Conservation (phyloP, 257 asterid species). For the Cordia subcordata region DNA sequence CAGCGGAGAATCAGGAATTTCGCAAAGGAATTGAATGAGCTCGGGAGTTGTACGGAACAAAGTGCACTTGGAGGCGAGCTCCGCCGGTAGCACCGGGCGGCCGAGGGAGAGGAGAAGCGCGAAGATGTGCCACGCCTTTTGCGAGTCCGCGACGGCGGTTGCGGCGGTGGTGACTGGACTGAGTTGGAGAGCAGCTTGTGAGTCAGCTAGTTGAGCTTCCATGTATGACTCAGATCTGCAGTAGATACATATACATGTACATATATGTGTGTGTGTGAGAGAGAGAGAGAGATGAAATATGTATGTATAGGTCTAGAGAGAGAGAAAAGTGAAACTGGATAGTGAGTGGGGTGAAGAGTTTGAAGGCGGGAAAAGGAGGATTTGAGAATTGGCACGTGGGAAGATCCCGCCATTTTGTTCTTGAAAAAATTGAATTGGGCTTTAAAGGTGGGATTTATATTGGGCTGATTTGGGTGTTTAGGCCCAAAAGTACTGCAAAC, state of each 20-base stretch:
- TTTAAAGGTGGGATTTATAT: not conserved
- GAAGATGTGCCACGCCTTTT: constrained; percentile 60
- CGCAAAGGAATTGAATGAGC: constrained; percentile 50
- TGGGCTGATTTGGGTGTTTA: not conserved
- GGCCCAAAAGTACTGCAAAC: not conserved
- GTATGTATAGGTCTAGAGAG: constrained; percentile 1
- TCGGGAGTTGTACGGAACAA: constrained; percentile 31
- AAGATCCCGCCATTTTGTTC: constrained; percentile 31
- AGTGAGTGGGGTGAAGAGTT: constrained; percentile 1
- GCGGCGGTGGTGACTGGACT: constrained; percentile 17
- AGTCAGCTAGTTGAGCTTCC: constrained; percentile 24
- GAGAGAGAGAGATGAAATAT: not conserved
- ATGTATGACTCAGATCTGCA: constrained; percentile 35
- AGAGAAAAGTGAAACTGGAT: constrained; percentile 2
- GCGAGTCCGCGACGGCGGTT: constrained; percentile 17
- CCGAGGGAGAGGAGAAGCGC: constrained; percentile 43
- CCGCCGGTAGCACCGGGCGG: constrained; percentile 40
- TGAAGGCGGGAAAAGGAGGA: constrained; percentile 26
- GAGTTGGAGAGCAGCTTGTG: constrained; percentile 22
- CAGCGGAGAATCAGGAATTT: constrained; percentile 63
- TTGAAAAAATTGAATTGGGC: not conserved
- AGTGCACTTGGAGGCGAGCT: constrained; percentile 37
- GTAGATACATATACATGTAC: not conserved
- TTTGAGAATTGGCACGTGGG: constrained; percentile 21
- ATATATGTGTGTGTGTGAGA: constrained; percentile 1